Evolutionary conservation across 1,284 basidiomycete species (phyloP), one percentile per base, ranked within the genome.

Genomic region (Ustilago loliicola): DNA sequence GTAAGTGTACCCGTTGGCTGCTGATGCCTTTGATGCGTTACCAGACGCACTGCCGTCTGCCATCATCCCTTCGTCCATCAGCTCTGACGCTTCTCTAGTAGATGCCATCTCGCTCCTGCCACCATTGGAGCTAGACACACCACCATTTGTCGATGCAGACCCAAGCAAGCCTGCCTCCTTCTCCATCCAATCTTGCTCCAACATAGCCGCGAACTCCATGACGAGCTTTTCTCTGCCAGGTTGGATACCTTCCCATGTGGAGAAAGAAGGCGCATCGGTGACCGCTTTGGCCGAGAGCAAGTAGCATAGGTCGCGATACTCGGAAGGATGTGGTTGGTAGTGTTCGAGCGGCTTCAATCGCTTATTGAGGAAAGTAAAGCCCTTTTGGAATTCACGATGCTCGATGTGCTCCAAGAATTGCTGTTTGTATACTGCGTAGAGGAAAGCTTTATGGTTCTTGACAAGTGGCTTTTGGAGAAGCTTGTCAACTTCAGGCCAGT

Each of bases 291-390:
- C 83, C 6, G 73, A 73, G 2, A 88, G 87, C 32, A 89, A 80
- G 70, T 89, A 89, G 48, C 88, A 88, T 34, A 89, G 80, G 61
- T 88, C 87, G 60, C 88, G 86, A 66, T 88, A 89, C 78, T 89
- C 88, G 63, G 87, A 87, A 1, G 88, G 87, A 32, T 88, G 87
- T 1, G 88, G 88, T 71, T 89, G 88, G 66, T 88, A 89, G 66
- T 89, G 88, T 64, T 89, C 88, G 19, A 89, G 82, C 8, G 88
- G 88, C 75, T 88, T 89, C 30, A 89, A 80, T 0, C 88, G 83
- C 68, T 89, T 89, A 59, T 87, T 87, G 19, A 89, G 84, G 21
- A 89, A 87, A 25, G 88, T 89, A 82, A 89, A 89, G 1, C 88
- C 88, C 67, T 82, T 72, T 52, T 86, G 83, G 17, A 83, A 86